These are phyloP conservation scores for Aspergillus sp. DNA, from an alignment of 2,329 filamentous ascomycete genomes.

Conservation along the genomic window DNA sequence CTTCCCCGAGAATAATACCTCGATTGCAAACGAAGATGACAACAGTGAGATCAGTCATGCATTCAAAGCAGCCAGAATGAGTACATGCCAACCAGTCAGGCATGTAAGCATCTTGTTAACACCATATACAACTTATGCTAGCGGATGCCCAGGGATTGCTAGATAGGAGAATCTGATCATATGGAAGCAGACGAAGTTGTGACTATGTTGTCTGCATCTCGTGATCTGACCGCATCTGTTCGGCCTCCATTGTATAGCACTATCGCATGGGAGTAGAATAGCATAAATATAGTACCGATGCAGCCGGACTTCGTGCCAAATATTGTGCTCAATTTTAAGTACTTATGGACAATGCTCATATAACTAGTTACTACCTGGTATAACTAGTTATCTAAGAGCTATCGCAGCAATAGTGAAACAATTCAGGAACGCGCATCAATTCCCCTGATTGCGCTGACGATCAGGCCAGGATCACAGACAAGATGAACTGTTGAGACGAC, in stretches of 20 bases:
- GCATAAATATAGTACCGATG: too few relatives aligned
- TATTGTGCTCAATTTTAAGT: too few relatives aligned
- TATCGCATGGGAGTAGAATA: not conserved
- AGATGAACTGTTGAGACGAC: too few relatives aligned
- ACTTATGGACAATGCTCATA: too few relatives aligned
- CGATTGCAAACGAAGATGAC: not conserved
- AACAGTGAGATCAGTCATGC: not conserved
- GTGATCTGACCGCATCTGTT: not conserved
- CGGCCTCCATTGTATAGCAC: not conserved
- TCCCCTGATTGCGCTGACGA: too few relatives aligned
- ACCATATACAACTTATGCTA: not conserved
- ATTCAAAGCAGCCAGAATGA: not conserved
- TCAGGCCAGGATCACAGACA: too few relatives aligned
- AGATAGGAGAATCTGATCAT: not conserved
- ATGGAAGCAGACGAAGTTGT: not conserved
- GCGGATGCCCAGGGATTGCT: not conserved
- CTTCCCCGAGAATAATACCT: not conserved
- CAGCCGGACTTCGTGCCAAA: too few relatives aligned
- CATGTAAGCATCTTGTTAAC: not conserved
- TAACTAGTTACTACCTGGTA: too few relatives aligned
- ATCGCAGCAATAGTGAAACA: too few relatives aligned
- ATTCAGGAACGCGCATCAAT: too few relatives aligned
- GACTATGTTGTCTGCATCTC: not conserved
- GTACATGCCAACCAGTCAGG: not conserved
- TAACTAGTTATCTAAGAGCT: too few relatives aligned